Evolutionary conservation across 768 basidiomycete species (phyloP).

Genomic region (Russula vinacea): DNA sequence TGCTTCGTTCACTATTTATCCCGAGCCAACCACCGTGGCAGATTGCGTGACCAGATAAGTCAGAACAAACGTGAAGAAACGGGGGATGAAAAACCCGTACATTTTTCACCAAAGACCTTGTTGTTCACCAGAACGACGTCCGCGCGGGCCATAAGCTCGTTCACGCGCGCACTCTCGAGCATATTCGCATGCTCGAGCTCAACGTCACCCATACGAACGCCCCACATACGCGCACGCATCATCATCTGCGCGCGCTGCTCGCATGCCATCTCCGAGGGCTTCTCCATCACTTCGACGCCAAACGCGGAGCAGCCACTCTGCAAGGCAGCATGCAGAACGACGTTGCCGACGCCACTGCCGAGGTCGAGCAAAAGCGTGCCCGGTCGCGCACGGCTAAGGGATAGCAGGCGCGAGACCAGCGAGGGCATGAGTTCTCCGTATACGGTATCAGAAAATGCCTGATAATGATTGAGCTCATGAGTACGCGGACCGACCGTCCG

Average conservation of each 20-base stretch:
- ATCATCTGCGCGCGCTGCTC: slow-evolving; percentile 71
- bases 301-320: slow-evolving; percentile 50
- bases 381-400: slow-evolving; percentile 48
- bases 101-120: slow-evolving; percentile 71
- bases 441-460: slow-evolving; percentile 77
- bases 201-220: slow-evolving; percentile 67
- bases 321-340: slow-evolving; percentile 52
- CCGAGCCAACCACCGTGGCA: background rate
- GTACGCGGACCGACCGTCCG: slow-evolving; percentile 89
- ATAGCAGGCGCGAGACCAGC: slow-evolving; percentile 56
- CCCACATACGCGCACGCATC: slow-evolving; percentile 89
- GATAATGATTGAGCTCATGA: slow-evolving; percentile 74
- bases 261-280: slow-evolving; percentile 76
- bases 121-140: slow-evolving; percentile 93
- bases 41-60: slow-evolving; percentile 9
- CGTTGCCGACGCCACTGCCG: slow-evolving; percentile 60
- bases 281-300: slow-evolving; percentile 71
- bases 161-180: slow-evolving; percentile 61
- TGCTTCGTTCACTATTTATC: slow-evolving; percentile 71
- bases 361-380: slow-evolving; percentile 54
- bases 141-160: slow-evolving; percentile 69
- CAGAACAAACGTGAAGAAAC: slow-evolving; percentile 5
- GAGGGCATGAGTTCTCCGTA: slow-evolving; percentile 89
- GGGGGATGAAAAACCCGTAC: slow-evolving; percentile 56
- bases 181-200: slow-evolving; percentile 87